phyloP scores from a whole-genome alignment of 1,139 yeast species.

The Geotrichum australiense region DNA sequence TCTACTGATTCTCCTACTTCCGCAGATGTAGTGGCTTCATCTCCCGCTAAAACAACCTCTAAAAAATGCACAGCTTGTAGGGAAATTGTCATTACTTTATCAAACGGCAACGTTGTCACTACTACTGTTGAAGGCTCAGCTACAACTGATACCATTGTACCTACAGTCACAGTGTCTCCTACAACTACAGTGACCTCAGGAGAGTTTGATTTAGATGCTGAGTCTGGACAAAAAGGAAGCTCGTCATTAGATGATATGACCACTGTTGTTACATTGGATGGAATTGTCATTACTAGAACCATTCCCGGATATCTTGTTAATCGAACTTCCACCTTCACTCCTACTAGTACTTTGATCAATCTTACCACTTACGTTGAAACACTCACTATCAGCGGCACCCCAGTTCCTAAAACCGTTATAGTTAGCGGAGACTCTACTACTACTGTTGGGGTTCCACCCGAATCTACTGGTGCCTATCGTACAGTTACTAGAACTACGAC shows the following conservation, averaged over 20 bases:
- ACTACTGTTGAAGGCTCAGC: background rate
- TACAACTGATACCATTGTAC: background rate
- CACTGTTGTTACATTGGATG: constrained; percentile 1
- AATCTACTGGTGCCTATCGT: no score
- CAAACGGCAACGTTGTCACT: background rate
- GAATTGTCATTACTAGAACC: constrained; percentile 11
- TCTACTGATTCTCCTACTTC: background rate
- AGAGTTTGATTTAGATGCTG: no score
- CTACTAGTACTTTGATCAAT: constrained; percentile 10
- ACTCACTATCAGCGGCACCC: background rate
- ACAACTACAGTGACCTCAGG: no score
- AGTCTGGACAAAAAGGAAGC: no score
- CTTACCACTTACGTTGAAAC: constrained; percentile 11
- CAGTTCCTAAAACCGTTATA: constrained; percentile 8
- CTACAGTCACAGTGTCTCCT: background rate
- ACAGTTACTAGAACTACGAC: constrained; percentile 9
- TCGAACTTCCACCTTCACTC: constrained; percentile 10
- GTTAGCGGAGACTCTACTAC: constrained; percentile 5
- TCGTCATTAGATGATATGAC: constrained; percentile 12
- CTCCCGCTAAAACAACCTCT: no score
- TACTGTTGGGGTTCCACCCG: no score
- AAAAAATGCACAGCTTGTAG: no score
- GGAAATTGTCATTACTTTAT: background rate
- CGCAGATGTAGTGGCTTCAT: no score
- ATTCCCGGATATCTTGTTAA: constrained; percentile 3